phyloP scores from a whole-genome alignment of 306 rosid species.

The Quercus parvula region DNA sequence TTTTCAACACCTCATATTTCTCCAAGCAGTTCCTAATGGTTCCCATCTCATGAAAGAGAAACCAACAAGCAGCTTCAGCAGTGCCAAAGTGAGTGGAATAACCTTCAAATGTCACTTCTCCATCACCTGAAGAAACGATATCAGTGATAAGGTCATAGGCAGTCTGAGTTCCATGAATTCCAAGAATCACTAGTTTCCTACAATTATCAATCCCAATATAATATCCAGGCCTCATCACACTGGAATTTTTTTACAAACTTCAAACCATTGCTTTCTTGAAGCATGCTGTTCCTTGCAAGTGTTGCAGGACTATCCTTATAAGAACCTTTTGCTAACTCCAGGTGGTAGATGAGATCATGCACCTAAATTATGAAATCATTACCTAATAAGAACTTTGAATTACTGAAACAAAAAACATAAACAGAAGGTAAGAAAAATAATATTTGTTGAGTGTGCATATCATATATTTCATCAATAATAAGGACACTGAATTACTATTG shows the following conservation, averaged over 20 bases:
- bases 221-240: slow-evolving; percentile 90
- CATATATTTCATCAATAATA: slow-evolving; percentile 13
- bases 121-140: slow-evolving; percentile 61
- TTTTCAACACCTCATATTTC: slow-evolving; percentile 67
- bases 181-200: slow-evolving; percentile 73
- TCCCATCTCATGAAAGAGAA: slow-evolving; percentile 72
- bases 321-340: slow-evolving; percentile 80
- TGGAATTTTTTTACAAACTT: slow-evolving; percentile 70
- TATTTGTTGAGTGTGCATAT: slow-evolving; percentile 2
- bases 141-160: slow-evolving; percentile 91
- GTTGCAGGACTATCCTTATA: slow-evolving; percentile 53
- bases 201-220: slow-evolving; percentile 75
- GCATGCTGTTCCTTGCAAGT: slow-evolving; percentile 82
- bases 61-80: slow-evolving; percentile 91
- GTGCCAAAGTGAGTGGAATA: slow-evolving; percentile 91
- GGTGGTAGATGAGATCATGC: slow-evolving; percentile 76
- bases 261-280: slow-evolving; percentile 73
- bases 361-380: slow-evolving; percentile 58
- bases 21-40: slow-evolving; percentile 59
- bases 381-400: slow-evolving; percentile 25
- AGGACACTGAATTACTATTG: slow-evolving; percentile 50
- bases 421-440: slow-evolving; percentile 3
- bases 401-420: slow-evolving; percentile 9
- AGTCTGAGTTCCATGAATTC: slow-evolving; percentile 86
- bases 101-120: slow-evolving; percentile 80